Conservation (phyloP, 805 yeast genomes). For the Brettanomyces anomalus region DNA sequence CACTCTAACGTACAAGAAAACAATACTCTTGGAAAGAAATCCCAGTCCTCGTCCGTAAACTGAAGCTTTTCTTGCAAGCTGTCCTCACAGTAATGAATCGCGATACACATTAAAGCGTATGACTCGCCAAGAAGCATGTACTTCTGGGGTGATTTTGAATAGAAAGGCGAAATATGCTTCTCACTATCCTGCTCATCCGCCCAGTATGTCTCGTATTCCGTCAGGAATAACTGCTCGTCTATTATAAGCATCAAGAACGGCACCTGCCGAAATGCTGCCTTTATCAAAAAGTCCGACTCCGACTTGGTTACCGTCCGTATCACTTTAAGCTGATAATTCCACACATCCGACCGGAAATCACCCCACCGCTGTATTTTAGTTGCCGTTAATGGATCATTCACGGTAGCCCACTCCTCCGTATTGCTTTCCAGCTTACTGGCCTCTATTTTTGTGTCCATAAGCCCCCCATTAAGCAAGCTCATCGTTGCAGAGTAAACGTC, state of each 20-base stretch:
- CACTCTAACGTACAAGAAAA: conserved; percentile 25
- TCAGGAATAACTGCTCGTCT: conserved; percentile 52
- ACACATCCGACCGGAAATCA: conserved; percentile 17
- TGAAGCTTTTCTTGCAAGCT: conserved; percentile 13
- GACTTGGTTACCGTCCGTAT: conserved; percentile 11
- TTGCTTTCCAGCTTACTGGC: conserved; percentile 7
- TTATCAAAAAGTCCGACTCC: conserved; percentile 16
- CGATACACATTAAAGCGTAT: conserved; percentile 24
- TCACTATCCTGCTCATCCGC: conserved; percentile 8
- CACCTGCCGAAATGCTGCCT: conserved; percentile 11
- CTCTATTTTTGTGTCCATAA: conserved; percentile 6
- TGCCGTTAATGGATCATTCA: conserved; percentile 8
- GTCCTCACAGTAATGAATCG: conserved; percentile 21
- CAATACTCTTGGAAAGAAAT: conserved; percentile 20
- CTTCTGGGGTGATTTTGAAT: conserved; percentile 17
- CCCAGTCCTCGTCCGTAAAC: conserved; percentile 18
- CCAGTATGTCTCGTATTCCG: conserved; percentile 43
- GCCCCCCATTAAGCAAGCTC: conserved; percentile 17
- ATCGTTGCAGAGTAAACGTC: conserved; percentile 18
- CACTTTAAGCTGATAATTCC: conserved; percentile 19
- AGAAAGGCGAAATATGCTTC: conserved; percentile 20
- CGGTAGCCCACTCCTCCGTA: conserved; percentile 22
- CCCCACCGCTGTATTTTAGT: conserved; percentile 5
- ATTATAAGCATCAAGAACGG: conserved; percentile 37
- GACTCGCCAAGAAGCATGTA: conserved; percentile 24